These are phyloP conservation scores for Cladochytrium replicatum DNA, from an alignment of 192 early-diverging fungal genomes.

Conservation along the genomic window DNA sequence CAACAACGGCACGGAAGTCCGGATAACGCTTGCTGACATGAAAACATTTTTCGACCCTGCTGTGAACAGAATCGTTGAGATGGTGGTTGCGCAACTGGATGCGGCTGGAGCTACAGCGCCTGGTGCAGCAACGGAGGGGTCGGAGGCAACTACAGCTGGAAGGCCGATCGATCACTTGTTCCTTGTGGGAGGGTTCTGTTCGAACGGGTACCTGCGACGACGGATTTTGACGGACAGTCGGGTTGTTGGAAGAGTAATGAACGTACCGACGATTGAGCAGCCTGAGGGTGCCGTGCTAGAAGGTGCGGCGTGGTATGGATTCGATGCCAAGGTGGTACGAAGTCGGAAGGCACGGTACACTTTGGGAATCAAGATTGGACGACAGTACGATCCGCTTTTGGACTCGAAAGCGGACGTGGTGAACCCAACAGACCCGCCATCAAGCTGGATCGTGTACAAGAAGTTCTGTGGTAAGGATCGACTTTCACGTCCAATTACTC, in stretches of 20 bases:
- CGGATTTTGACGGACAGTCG: neutral
- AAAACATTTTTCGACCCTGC: neutral
- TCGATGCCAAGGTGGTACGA: neutral
- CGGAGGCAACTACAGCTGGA: neutral
- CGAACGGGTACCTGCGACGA: neutral
- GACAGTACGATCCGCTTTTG: neutral
- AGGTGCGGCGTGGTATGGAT: neutral
- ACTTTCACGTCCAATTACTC: neutral
- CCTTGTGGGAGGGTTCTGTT: neutral
- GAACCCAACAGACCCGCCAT: neutral
- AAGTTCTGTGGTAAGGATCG: neutral
- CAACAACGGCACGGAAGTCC: neutral
- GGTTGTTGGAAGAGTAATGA: neutral
- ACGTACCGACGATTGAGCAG: too few species aligned
- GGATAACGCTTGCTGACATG: neutral
- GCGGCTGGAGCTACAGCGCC: neutral
- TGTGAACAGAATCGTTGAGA: neutral
- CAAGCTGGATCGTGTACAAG: neutral
- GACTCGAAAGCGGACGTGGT: neutral
- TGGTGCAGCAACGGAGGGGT: neutral
- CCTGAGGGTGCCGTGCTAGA: too few species aligned
- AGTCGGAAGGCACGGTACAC: neutral
- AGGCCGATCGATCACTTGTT: neutral
- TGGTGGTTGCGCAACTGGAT: neutral
- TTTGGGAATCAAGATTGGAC: neutral